Percentiles rank a stretch among this genome's conserved stretches.
Evolutionary conservation across 2,329 filamentous ascomycete genomes (phyloP).

Genomic region (Nannizzia gypsea): DNA sequence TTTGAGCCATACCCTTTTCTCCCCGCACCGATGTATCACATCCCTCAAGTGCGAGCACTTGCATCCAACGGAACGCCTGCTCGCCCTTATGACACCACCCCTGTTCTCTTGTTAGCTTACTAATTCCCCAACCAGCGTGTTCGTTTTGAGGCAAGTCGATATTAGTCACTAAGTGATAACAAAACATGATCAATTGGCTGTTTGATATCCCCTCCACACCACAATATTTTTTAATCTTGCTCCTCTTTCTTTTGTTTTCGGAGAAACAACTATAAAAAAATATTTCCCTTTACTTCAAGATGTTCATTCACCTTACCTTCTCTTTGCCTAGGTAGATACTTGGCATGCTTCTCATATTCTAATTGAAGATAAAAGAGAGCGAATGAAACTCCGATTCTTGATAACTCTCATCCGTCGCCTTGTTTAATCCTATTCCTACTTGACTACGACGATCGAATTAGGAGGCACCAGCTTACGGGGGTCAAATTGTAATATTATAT

Average conservation of each 20-base stretch:
- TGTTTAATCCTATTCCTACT: neutral
- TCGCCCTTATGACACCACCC: neutral
- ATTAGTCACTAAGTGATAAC: conserved; percentile 1
- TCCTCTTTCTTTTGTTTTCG: neutral
- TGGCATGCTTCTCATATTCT: neutral
- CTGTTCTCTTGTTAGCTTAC: neutral
- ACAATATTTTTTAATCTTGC: neutral
- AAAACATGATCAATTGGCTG: conserved; percentile 4
- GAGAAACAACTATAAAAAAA: neutral
- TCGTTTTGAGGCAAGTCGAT: neutral
- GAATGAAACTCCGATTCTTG: neutral
- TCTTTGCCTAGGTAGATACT: conserved; percentile 2
- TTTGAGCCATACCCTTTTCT: neutral
- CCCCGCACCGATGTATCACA: neutral
- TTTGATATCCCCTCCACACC: conserved; percentile 1
- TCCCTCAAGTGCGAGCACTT: neutral
- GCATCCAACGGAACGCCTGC: neutral
- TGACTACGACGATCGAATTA: neutral
- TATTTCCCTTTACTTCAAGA: neutral
- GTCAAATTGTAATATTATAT: no score
- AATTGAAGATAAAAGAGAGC: neutral
- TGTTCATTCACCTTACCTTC: neutral
- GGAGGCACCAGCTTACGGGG: no score
- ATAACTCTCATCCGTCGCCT: neutral
- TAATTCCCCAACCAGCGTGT: conserved; percentile 2